These are phyloP conservation scores for Cladosporium sp. DNA, from an alignment of 2,329 filamentous ascomycete genomes.

Conservation along the genomic window DNA sequence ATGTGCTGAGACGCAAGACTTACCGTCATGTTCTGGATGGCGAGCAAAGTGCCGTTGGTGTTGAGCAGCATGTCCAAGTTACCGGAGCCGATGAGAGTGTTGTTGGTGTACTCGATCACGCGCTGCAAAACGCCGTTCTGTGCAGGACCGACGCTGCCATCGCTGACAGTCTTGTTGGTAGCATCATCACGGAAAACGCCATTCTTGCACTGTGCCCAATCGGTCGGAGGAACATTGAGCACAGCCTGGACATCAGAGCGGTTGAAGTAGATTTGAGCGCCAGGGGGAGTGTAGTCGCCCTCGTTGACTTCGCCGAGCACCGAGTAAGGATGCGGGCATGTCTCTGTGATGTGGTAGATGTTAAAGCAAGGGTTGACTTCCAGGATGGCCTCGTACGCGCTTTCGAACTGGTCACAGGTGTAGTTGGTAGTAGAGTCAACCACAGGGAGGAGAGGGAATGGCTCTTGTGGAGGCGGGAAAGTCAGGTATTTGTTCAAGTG, in stretches of 20 bases:
- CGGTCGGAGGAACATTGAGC: slow-evolving; percentile 41
- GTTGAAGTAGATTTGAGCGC: slow-evolving; percentile 52
- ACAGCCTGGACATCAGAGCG: slow-evolving; percentile 48
- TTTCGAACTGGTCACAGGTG: slow-evolving; percentile 38
- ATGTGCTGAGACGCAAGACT: slow-evolving; percentile 42
- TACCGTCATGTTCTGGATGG: slow-evolving; percentile 52
- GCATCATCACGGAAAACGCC: slow-evolving; percentile 21
- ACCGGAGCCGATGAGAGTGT: slow-evolving; percentile 46
- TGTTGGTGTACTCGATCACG: slow-evolving; percentile 50
- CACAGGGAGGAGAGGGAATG: slow-evolving; percentile 31
- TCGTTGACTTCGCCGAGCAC: slow-evolving; percentile 18
- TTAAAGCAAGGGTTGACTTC: slow-evolving; percentile 49
- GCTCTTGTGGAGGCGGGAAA: slow-evolving; percentile 35
- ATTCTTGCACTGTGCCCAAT: slow-evolving; percentile 31
- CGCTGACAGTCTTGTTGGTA: slow-evolving; percentile 22
- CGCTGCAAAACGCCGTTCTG: slow-evolving; percentile 37
- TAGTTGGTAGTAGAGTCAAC: slow-evolving; percentile 20
- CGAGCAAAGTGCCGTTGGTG: slow-evolving; percentile 49
- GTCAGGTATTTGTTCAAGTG: slow-evolving; percentile 39
- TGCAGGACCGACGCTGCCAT: slow-evolving; percentile 37
- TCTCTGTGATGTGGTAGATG: slow-evolving; percentile 43
- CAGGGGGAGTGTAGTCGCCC: slow-evolving; percentile 18
- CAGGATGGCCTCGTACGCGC: slow-evolving; percentile 35
- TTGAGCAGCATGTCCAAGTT: slow-evolving; percentile 46
- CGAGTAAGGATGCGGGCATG: slow-evolving; percentile 39